Evolutionary conservation across 345 rosid genomes (phyloP), one percentile per base, ranked within the genome.

Genomic region (Syzygium grande): DNA sequence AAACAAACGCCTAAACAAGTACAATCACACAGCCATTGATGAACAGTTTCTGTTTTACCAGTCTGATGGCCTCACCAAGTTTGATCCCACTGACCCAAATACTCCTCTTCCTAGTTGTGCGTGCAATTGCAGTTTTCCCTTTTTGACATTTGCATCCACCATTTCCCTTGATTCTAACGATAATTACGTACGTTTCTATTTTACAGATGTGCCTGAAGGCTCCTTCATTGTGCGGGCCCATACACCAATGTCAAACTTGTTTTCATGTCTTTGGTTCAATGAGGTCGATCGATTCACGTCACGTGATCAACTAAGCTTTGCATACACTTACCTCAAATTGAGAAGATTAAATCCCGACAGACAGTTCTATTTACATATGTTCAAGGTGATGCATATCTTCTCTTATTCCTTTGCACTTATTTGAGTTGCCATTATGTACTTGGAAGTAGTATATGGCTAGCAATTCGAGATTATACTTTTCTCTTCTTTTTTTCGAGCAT

Each of bases 151-250:
- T 54, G 77, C 27, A 68, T 23, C 56, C 41, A 87, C 54, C 65
- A 80, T 51, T 89, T 73, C 84, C 86, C 51, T 61, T 54, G 87
- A 77, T 73, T 63, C 84, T 41, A 55, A 52, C 15, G 1, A 68
- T 87, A 38, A 52, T 79, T 88, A 88, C 83, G 73, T 88, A 88
- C 83, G 73, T 17, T 59, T 43, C 21, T 91, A 52, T 84, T 90
- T 46, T 92, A 89, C 92, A 96, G 99, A 96, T 95, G 99, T 98
- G 51, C 99, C 98, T 79, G 99, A 98, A 93, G 99, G 99, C 87
- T 96, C 99, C 51, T 96, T 98, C 88, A 98, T 96, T 65, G 90
- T 96, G 79, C 93, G 95, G 68, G 99, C 98, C 51, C 99, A 95
- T 89, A 98, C 98, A 55, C 95, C 98, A 78, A 96, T 96, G 98